Evolutionary conservation across 2,329 filamentous ascomycete species (phyloP), one percentile per base, ranked within the genome.

Genomic region (Dactylonectria estremocensis): DNA sequence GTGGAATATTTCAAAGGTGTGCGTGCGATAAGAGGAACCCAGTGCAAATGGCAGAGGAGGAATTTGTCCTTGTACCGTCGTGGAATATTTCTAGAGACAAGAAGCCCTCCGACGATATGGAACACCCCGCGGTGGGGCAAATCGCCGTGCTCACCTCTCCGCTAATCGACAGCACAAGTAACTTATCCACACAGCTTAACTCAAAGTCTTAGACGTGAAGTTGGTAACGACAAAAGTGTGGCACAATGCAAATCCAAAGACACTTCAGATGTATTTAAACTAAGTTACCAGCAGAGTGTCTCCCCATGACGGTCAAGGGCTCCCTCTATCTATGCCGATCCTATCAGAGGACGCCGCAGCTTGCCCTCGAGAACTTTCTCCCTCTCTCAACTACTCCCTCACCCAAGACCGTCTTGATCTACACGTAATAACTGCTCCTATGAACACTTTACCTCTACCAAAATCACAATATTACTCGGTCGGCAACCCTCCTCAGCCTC

Each of bases 251-350:
- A n/a, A 18, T 35, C 50, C 33, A 58, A 53, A 46, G 13, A 52
- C 58, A 52, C 50, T 40, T 67, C 64, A 57, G 52, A 54, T 58
- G 62, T 35, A 62, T 66, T 66, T 57, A 40, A 57, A 66, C 54
- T 63, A 69, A 64, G 55, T 67, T 67, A 67, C 64, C 64, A 43
- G 49, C 35, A 6, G 46, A 56, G 45, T 55, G 59, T 28, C 22
- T 43, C 33, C 31, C 48, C 59, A 46, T 58, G 37, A 50, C 66
- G 50, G 67, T 71, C 66, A 57, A 68, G 58, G 50, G 31, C 50
- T 35, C 50, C 35, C 49, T 74, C 71, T 69, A 70, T 74, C 61
- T 45, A 59, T 69, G 28, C 67, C 50, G 62, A 61, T 74, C 66
- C 60, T 64, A 59, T 67, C 53, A 71, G 59, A 71, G 63, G 55